Base-by-base conservation (phyloP, 2,329 filamentous ascomycete genomes). In the Ophiostoma triangulosporum region DNA sequence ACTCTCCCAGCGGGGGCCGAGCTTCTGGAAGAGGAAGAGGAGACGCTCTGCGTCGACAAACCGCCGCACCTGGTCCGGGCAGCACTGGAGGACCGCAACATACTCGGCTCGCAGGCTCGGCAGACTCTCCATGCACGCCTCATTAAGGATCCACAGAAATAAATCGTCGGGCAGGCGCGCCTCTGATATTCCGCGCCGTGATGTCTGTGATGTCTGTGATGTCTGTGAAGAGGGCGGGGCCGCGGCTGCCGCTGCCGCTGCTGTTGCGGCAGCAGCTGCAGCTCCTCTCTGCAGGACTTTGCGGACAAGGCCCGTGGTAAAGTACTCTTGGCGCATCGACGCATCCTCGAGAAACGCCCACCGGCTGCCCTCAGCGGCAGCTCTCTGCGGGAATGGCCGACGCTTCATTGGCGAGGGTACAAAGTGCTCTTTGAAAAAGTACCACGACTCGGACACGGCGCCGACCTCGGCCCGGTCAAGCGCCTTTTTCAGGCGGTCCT, bases 131-230 rank as follows among this genome's bases (percentile, higher is more conserved):
- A 69, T 63, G 53, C 75, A 77, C 22, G 82, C 68, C 66, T 82
- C 75, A 50, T 77, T 68, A 6, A 85, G 62, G 3, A 88, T 69
- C 85, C 86, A 90, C 15, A 74, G 61, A 50, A 87, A 73, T 1
- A 88, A 62, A 53, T 83, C 75, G 56, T 86, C 78, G 0, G 84
- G 79, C 12, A 88, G 63, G 17, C 38, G 38, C 2, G 38, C 12
- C 20, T 43, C 38, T 24, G 20, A 27, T 6, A 29, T 11, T 11
- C n/a, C 29, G 6, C 22, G 29, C 20, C 24, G 38, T 24, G 38
- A 24, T 24, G 20, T 7, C 14, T 43, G 38, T 43, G 38, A 43
- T n/a, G n/a, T n/a, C n/a, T 43, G 38, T 24, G 38, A 24, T 24
- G 20, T 7, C 14, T 43, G 38, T 43, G 38, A 43, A 2, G 38